Base-by-base conservation (phyloP, 495 filamentous ascomycete species). In the Daldinia caldariorum region DNA sequence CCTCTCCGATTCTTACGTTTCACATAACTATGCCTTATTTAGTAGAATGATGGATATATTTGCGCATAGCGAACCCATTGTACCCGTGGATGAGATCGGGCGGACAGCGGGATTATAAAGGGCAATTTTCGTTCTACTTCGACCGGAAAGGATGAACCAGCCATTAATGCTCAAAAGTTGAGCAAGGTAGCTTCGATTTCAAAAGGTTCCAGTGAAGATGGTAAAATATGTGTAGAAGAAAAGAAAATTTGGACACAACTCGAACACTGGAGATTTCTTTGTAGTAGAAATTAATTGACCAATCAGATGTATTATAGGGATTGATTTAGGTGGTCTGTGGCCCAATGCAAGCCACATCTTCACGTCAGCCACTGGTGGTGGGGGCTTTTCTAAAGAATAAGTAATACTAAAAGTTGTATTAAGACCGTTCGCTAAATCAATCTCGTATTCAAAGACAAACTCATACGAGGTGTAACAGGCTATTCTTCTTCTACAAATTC, bases 161-260 rank as follows among this genome's bases (percentile, higher is more conserved):
- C 62, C 62, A 62, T 69, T 18, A 34, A 13, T 31, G 29, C 45
- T 41, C 54, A 47, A 55, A 18, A 62, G 20, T 53, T 57, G 39
- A 58, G 70, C 49, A 49, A 16, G 45, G 58, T 58, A 55, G 60
- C 47, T 69, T 70, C 64, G 56, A 58, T 68, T 63, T 63, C 6
- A 53, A 66, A 29, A 51, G 18, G 53, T 68, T 69, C 78, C 70
- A 66, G 69, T 65, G 75, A 76, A 74, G 76, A 61, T 62, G 67
- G 72, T 73, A 73, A 79, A 80, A 80, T 79, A 79, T 80, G 77
- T 79, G 69, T 62, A 70, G 77, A 71, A 72, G 63, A 69, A 53
- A 58, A 70, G 51, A 63, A 51, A 50, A 49, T 55, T 59, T 3
- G 3, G 13, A 56, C 43, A 26, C n/a, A n/a, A n/a, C 6, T 53